Conservation (phyloP, 2,329 filamentous ascomycete species). For the Pyricularia pennisetigena region DNA sequence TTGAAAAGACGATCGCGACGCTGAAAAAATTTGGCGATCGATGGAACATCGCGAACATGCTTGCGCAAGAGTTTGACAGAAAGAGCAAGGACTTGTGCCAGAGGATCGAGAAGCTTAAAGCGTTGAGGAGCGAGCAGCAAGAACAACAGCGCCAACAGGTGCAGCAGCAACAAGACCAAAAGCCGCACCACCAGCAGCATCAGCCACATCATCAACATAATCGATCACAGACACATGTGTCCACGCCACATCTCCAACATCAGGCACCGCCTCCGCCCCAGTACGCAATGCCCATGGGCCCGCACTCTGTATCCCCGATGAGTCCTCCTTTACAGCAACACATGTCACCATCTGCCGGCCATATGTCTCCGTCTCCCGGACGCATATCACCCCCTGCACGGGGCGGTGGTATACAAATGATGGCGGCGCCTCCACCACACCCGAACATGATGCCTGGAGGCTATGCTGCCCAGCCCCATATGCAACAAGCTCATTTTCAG, state of each 20-base stretch:
- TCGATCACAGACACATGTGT: not conserved
- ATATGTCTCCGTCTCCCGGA: not conserved
- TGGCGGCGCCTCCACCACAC: not conserved
- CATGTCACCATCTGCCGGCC: not conserved
- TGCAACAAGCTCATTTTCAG: not conserved
- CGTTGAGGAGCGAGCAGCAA: slow-evolving; percentile 15
- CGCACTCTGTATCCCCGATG: not conserved
- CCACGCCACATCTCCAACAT: not conserved
- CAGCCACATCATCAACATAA: not conserved
- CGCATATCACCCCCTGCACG: slow-evolving; percentile 1
- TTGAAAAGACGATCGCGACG: slow-evolving; percentile 43
- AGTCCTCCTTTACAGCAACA: not conserved
- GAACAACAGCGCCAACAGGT: slow-evolving; percentile 11
- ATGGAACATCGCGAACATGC: slow-evolving; percentile 46
- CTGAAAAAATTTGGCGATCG: slow-evolving; percentile 46
- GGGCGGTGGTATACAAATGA: slow-evolving; percentile 6
- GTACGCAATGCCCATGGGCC: not conserved
- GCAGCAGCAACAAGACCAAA: slow-evolving; percentile 18
- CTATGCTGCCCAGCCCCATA: not conserved
- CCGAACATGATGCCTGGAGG: not conserved
- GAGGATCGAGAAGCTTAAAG: slow-evolving; percentile 28
- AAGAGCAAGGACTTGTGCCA: slow-evolving; percentile 35
- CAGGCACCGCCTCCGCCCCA: not conserved
- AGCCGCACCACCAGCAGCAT: slow-evolving; percentile 16
- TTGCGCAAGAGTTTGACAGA: slow-evolving; percentile 43